Evolutionary conservation across 2,329 filamentous ascomycete species (phyloP), one percentile per base, ranked within the genome.

Genomic region (Apiospora malaysiana): DNA sequence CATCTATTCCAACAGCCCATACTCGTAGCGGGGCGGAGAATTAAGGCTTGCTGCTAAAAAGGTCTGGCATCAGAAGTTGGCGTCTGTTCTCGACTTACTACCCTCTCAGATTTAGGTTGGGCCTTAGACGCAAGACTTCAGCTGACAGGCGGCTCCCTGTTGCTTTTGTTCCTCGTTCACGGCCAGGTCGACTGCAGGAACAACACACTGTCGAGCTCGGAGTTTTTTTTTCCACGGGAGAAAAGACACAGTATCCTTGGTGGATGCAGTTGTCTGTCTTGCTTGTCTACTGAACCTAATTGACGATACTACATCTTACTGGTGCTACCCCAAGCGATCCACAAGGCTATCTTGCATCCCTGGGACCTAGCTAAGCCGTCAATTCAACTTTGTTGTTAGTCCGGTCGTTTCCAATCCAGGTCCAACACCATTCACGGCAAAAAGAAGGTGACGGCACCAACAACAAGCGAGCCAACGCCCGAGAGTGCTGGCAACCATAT

Each of bases 1-100:
- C 56, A 63, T 63, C 56, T 63, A 63, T 40, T 63, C 6, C 3
- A 63, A 63, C 56, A 63, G 56, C 56, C 12, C 32, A 40, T 40
- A 40, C 56, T 63, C 32, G 56, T 63, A 40, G 56, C 56, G 56
- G 32, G 56, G 56, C 56, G 56, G 56, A 63, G 56, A 63, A 63
- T 63, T 63, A 63, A 63, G 56, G 56, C 32, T 63, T 63, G 56
- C 56, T n/a, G 40, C 56, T 63, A 63, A 37, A 40, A 56, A 63
- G 40, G 56, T 40, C 32, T 40, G 56, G 56, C 56, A 63, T 40
- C 56, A 63, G 56, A 63, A 63, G 18, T 63, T 32, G 56, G 56
- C 56, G 56, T 63, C 56, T 63, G 56, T 40, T 63, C 56, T 63
- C 56, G 56, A 63, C 56, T 63, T 63, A 63, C 56, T 63, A 63